These are phyloP conservation scores for Pyrenochaeta sp. DNA, from an alignment of 2,329 filamentous ascomycete genomes.

Conservation along the genomic window DNA sequence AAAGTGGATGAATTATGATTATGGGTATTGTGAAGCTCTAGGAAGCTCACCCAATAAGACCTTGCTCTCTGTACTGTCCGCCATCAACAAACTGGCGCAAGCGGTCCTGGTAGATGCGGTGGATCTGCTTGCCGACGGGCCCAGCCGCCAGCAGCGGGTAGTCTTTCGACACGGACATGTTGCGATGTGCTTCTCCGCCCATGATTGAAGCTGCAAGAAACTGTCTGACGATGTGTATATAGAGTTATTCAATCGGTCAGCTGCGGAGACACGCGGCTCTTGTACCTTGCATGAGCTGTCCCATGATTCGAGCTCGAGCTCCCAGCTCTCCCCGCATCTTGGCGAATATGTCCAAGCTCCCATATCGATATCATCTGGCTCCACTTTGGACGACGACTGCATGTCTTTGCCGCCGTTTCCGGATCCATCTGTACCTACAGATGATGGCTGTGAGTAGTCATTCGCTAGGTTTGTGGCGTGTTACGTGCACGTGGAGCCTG, in stretches of 20 bases:
- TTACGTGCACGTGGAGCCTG: too few relatives aligned
- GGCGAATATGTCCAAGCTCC: constrained; percentile 15
- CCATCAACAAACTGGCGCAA: constrained; percentile 80
- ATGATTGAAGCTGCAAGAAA: constrained; percentile 27
- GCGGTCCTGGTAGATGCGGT: constrained; percentile 83
- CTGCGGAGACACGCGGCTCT: constrained; percentile 18
- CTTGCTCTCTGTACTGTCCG: constrained; percentile 76
- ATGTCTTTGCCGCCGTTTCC: not conserved
- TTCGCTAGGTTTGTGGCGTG: not conserved
- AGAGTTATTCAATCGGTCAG: constrained; percentile 8
- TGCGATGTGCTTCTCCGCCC: constrained; percentile 47
- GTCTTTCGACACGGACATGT: constrained; percentile 32
- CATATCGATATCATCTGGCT: constrained; percentile 16
- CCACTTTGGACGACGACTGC: not conserved
- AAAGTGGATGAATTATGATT: not conserved
- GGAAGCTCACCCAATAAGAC: constrained; percentile 72
- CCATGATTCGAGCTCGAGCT: constrained; percentile 15
- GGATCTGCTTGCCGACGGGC: constrained; percentile 65
- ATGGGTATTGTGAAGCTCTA: not conserved
- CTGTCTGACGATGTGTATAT: constrained; percentile 1
- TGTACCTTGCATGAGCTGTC: constrained; percentile 34
- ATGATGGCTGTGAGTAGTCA: not conserved
- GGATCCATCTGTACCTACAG: not conserved
- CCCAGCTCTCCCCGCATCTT: constrained; percentile 39
- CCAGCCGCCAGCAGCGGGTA: constrained; percentile 48